Conservation (phyloP, 2,329 filamentous ascomycete species). For the Tolypocladium ovalisporum region DNA sequence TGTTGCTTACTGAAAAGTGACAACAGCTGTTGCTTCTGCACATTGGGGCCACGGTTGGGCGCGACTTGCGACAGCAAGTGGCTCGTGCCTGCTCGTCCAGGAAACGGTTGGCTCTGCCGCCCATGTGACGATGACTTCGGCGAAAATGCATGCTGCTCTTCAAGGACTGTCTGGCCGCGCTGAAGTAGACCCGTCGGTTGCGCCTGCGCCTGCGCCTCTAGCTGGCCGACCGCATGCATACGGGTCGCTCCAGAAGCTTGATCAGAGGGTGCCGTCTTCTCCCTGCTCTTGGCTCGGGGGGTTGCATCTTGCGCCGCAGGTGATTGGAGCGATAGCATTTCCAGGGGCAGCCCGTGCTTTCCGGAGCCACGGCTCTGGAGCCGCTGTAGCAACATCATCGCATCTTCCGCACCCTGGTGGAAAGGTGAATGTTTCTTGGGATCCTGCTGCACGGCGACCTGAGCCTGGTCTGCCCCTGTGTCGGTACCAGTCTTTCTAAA, state of each 20-base stretch:
- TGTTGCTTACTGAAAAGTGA: constrained; percentile 49
- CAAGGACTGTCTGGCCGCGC: constrained; percentile 18
- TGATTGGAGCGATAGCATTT: constrained; percentile 10
- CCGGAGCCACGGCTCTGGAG: neutral
- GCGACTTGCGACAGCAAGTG: neutral
- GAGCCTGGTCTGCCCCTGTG: neutral
- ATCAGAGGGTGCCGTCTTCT: neutral
- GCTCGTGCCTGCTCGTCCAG: constrained; percentile 2
- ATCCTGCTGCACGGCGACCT: neutral
- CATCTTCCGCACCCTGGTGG: neutral
- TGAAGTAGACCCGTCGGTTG: constrained; percentile 24
- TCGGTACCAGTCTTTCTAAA: constrained; percentile 32
- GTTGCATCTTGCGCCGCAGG: constrained; percentile 5
- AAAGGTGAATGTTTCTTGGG: neutral
- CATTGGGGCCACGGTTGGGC: constrained; percentile 10
- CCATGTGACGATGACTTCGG: constrained; percentile 12
- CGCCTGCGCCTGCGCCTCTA: neutral
- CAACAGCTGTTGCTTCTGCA: constrained; percentile 32
- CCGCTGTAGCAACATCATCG: neutral
- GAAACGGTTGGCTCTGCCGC: constrained; percentile 8
- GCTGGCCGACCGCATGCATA: neutral
- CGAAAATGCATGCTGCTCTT: constrained; percentile 7
- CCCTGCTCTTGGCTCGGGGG: constrained; percentile 5
- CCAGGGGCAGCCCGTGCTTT: constrained; percentile 6
- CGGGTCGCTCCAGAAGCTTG: neutral